Evolutionary conservation across 1,284 basidiomycete species (phyloP), one percentile per base, ranked within the genome.

Genomic region (Tetrapyrgos nigripes): DNA sequence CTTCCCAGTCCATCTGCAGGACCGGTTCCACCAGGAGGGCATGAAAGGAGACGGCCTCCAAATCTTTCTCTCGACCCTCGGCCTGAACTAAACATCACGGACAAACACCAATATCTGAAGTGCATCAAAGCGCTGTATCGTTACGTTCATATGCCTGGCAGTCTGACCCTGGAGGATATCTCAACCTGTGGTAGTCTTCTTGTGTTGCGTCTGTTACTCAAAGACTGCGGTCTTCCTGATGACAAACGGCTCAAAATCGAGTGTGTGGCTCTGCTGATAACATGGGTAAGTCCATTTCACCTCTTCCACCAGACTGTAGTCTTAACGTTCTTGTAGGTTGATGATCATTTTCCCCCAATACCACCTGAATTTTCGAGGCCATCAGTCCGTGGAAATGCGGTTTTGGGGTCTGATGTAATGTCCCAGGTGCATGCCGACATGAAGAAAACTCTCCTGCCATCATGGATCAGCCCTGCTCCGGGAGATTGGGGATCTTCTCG

Each of bases 391-490:
- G 37, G 17, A 5, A 40, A 40, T 40, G 6, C 37, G 19, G 63
- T 72, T 9, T 57, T 72, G 2, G 70, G 67, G 1, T 55, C 50
- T 45, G 59, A 66, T 51, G 48, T 68, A 2, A 60, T 68, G 57
- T 31, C 46, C 1, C 55, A 48, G 13, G 55, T 73, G 17, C 61
- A 64, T 59, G 45, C 37, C 6, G 68, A 70, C 29, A 68, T 71
- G 51, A 55, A 40, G 6, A 23, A 46, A 3, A 71, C 71, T 1
- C 45, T 59, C 13, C 58, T 74, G 0, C 73, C 72, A 2, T 64
- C 64, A 3, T 74, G 71, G 67, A 53, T 74, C 28, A 54, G 56
- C 10, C 46, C 57, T 19, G 68, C 64, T 6, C 73, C 73, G 0
- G 43, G 27, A 3, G 66, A 69, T 29, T 72, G 70, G 60, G 70